These are phyloP conservation scores for Hydrangea macrophylla DNA, from an alignment of 148 eudicot genomes.

Conservation along the genomic window DNA sequence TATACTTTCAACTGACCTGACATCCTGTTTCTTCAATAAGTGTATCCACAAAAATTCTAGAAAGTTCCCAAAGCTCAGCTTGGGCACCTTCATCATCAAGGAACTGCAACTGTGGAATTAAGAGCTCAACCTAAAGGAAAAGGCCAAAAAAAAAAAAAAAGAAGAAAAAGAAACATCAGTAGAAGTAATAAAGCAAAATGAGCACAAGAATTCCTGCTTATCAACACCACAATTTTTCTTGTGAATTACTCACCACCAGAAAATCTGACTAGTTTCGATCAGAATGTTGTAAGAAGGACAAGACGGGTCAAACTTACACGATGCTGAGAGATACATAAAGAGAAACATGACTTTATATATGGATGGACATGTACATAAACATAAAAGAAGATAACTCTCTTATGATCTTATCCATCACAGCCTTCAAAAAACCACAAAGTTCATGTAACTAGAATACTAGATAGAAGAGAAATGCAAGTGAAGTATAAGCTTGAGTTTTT, in stretches of 20 bases:
- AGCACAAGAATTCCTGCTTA: background rate
- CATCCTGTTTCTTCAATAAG: constrained; percentile 89
- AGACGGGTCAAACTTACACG: background rate
- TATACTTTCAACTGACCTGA: constrained; percentile 45
- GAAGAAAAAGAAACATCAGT: background rate
- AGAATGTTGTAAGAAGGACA: background rate
- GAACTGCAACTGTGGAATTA: constrained; percentile 96
- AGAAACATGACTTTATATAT: background rate
- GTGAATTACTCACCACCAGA: background rate
- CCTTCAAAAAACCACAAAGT: background rate
- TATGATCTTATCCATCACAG: background rate
- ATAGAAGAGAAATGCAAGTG: background rate
- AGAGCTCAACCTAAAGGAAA: constrained; percentile 71
- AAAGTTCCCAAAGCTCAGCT: constrained; percentile 89
- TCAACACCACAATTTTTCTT: background rate
- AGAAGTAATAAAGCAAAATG: background rate
- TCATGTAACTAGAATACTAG: too few relatives aligned
- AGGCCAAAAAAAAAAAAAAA: too few relatives aligned
- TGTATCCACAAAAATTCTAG: constrained; percentile 81
- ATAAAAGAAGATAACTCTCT: too few relatives aligned
- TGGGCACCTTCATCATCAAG: constrained; percentile 99
- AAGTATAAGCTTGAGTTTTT: background rate
- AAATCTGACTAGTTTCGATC: background rate
- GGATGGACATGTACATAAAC: too few relatives aligned
- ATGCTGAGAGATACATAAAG: background rate